Base-by-base conservation (phyloP, 2,329 filamentous ascomycete species). In the Fusarium verrucosum region DNA sequence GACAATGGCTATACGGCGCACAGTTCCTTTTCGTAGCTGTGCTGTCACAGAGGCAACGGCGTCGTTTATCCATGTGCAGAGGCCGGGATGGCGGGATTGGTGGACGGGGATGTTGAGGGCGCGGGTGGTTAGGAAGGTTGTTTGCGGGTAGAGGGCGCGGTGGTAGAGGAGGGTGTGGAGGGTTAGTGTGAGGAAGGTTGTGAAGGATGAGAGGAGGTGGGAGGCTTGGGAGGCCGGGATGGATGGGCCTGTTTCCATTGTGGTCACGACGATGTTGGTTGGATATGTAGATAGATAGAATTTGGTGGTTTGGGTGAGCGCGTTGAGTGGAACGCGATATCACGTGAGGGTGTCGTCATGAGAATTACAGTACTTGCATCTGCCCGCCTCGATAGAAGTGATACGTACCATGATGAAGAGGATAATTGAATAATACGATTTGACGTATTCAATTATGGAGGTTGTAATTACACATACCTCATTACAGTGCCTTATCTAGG, bases 81-180 rank as follows among this genome's bases (percentile, higher is more conserved):
- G 90, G 69, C 87, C 86, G 0, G 94, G 92, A 76, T 97, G 93
- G 56, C 93, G 90, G 59, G 88, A 94, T 75, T 97, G 93, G 70
- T 91, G 89, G 41, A 96, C 90, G 26, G 92, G 85, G 57, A 92
- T 88, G 78, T 94, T 93, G 82, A 94, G 94, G 71, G 92, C 92
- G 65, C 90, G 87, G 35, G 89, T 86, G 37, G 89, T 87, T 56
- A 94, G 85, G 79, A 97, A 97, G 32, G 92, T 92, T 25, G 86
- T 79, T 44, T 80, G 77, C 0, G 94, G 92, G 77, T 97, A 97
- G 72, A 97, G 87, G 58, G 78, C 78, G 69, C 94, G 91, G 72
- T 95, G 88, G 81, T 89, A 94, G 68, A 97, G 87, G 70, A 97
- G 89, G 58, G 92, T 92, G 82, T 97, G 94, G 65, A 94, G 87